These are phyloP conservation scores for Calocera viscosa DNA, from an alignment of 768 basidiomycete genomes.

Conservation along the genomic window DNA sequence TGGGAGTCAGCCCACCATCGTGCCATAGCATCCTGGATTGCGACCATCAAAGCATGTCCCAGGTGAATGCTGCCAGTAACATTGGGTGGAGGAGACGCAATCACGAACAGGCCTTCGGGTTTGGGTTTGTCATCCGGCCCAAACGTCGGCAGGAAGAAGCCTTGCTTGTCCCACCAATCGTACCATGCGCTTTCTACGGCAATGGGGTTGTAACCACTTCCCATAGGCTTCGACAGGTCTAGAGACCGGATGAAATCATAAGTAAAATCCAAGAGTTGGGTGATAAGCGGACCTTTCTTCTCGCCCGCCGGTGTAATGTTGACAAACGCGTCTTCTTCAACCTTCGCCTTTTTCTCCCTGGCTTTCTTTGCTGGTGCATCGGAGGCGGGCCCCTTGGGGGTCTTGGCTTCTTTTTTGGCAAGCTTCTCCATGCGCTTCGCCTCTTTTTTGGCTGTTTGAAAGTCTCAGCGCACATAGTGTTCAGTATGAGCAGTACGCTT, in stretches of 20 bases:
- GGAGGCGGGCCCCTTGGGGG: slow-evolving; percentile 29
- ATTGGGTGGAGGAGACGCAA: slow-evolving; percentile 89
- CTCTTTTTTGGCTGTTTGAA: slow-evolving; percentile 59
- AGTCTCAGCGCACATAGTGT: neutral
- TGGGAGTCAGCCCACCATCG: slow-evolving; percentile 48
- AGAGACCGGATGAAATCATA: neutral
- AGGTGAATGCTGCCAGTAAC: slow-evolving; percentile 94
- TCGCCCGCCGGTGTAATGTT: slow-evolving; percentile 81
- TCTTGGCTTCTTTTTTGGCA: slow-evolving; percentile 57
- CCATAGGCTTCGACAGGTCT: slow-evolving; percentile 84
- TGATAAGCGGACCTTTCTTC: slow-evolving; percentile 64
- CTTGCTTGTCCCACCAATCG: slow-evolving; percentile 89
- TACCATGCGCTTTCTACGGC: slow-evolving; percentile 95
- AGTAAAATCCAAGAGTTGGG: neutral
- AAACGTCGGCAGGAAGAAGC: slow-evolving; percentile 73
- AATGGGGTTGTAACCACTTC: slow-evolving; percentile 86
- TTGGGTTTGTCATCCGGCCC: slow-evolving; percentile 45
- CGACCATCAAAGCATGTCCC: slow-evolving; percentile 83
- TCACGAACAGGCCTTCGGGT: slow-evolving; percentile 61
- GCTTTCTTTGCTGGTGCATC: slow-evolving; percentile 49
- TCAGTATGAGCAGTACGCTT: neutral
- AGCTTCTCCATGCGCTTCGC: slow-evolving; percentile 46
- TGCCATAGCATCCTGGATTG: slow-evolving; percentile 79
- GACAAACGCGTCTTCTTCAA: slow-evolving; percentile 65
- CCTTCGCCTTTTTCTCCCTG: slow-evolving; percentile 63